phyloP scores from a whole-genome alignment of 129 eudicot genomes.

The Tanacetum coccineum region DNA sequence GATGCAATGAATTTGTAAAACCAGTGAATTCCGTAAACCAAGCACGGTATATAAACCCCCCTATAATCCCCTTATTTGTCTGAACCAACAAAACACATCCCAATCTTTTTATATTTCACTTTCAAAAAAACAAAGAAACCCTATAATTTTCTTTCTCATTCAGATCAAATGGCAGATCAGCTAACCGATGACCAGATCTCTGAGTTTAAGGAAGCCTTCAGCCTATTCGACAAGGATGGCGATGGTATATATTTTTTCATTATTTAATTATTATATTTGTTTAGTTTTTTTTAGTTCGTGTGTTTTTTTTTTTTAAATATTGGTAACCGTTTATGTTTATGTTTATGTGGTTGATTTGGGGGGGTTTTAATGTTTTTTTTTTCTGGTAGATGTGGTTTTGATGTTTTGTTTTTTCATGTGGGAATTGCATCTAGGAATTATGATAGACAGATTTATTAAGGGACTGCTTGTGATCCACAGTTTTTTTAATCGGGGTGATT shows the following conservation, averaged over 20 bases:
- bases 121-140: constrained; percentile 2
- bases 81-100: constrained; percentile 14
- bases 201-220: constrained; percentile 40
- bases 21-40: constrained; percentile 40
- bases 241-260: constrained; percentile 25
- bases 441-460: too few relatives aligned
- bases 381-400: not conserved
- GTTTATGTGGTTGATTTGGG: not conserved
- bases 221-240: constrained; percentile 45
- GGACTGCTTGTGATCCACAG: too few relatives aligned
- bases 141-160: constrained; percentile 17
- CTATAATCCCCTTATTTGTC: constrained; percentile 17
- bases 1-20: constrained; percentile 35
- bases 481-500: too few relatives aligned
- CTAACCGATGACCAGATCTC: constrained; percentile 46
- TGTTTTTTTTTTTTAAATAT: not conserved
- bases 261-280: not conserved
- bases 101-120: not conserved
- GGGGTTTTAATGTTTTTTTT: not conserved
- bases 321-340: not conserved
- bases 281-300: not conserved
- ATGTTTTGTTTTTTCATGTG: too few relatives aligned
- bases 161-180: constrained; percentile 38
- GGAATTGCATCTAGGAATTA: too few relatives aligned
- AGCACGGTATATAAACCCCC: constrained; percentile 23